phyloP scores from a whole-genome alignment of 139 green algal species.

The Chlamydomonas sphaeroides region DNA sequence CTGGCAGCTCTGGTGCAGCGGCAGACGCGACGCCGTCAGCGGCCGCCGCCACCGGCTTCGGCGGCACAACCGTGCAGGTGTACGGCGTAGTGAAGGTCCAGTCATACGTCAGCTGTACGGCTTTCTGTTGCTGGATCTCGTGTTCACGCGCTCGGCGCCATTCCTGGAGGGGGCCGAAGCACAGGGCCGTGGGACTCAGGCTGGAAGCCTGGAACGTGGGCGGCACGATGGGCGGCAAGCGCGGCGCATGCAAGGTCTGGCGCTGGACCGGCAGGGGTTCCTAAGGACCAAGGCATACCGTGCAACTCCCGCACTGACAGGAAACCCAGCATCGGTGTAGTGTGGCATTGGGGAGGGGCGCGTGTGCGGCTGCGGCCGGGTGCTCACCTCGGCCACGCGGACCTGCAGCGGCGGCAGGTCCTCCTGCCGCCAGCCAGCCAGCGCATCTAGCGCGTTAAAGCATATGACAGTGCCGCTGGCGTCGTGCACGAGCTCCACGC shows the following conservation, averaged over 20 bases:
- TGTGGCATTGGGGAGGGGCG: too few species aligned
- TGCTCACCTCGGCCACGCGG: conserved; percentile 47
- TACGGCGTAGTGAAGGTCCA: conserved; percentile 94
- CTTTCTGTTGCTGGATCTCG: conserved; percentile 74
- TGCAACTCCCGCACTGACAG: too few species aligned
- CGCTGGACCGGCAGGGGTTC: too few species aligned
- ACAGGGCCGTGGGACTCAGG: neutral
- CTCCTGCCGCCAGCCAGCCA: conserved; percentile 73
- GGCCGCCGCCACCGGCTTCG: neutral
- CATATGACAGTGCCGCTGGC: conserved; percentile 62
- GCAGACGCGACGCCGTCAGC: neutral
- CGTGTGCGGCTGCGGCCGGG: too few species aligned
- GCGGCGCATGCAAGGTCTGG: neutral
- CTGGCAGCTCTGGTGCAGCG: neutral
- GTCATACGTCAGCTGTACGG: conserved; percentile 81
- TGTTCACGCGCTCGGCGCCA: conserved; percentile 69
- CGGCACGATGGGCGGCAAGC: neutral
- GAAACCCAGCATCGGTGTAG: too few species aligned
- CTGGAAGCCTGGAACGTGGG: neutral
- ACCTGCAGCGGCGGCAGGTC: conserved; percentile 73
- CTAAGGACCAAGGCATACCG: too few species aligned
- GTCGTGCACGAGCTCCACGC: conserved; percentile 73
- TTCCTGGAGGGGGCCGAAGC: conserved; percentile 39
- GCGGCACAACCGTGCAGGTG: conserved; percentile 53
- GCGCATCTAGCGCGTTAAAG: conserved; percentile 81